These are phyloP conservation scores for Nidularia pulvinata DNA, from an alignment of 768 basidiomycete species.

Conservation along the genomic window DNA sequence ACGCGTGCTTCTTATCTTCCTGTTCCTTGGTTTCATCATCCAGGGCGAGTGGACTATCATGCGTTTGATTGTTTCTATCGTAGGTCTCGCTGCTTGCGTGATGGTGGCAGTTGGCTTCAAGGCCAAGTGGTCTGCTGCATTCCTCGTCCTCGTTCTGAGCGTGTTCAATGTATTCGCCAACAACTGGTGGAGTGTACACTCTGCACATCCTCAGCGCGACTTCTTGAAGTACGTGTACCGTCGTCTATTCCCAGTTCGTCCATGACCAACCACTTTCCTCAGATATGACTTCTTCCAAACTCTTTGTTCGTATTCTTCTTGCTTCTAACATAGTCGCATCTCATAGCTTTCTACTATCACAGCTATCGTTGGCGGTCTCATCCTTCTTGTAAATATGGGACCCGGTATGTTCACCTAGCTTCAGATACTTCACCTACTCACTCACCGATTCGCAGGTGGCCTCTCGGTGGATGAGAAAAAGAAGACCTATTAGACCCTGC, in stretches of 20 bases:
- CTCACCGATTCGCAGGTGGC: conserved; percentile 56
- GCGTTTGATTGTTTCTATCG: conserved; percentile 84
- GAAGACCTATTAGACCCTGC: conserved; percentile 71
- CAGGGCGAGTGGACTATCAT: conserved; percentile 90
- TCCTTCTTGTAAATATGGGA: conserved; percentile 98
- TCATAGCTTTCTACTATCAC: conserved; percentile 4
- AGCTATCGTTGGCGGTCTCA: conserved; percentile 96
- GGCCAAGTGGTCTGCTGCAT: conserved; percentile 97
- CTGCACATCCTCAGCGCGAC: conserved; percentile 92
- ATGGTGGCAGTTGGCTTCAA: conserved; percentile 99
- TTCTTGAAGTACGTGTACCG: conserved; percentile 83
- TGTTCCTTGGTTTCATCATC: conserved; percentile 97
- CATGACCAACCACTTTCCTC: conserved; percentile 15
- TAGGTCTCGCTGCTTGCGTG: conserved; percentile 89
- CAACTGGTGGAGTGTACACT: conserved; percentile 97
- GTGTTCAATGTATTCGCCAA: conserved; percentile 98
- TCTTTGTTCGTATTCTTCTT: conserved; percentile 48
- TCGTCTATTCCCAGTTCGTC: background rate
- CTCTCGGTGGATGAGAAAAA: conserved; percentile 99
- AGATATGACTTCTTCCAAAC: conserved; percentile 99
- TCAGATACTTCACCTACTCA: background rate
- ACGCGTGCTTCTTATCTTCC: conserved; percentile 96
- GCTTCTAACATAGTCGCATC: background rate
- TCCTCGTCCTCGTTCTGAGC: conserved; percentile 90
- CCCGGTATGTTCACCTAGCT: conserved; percentile 56